Evolutionary conservation across 2,329 filamentous ascomycete genomes (phyloP).

Genomic region (Colletotrichum sp.): DNA sequence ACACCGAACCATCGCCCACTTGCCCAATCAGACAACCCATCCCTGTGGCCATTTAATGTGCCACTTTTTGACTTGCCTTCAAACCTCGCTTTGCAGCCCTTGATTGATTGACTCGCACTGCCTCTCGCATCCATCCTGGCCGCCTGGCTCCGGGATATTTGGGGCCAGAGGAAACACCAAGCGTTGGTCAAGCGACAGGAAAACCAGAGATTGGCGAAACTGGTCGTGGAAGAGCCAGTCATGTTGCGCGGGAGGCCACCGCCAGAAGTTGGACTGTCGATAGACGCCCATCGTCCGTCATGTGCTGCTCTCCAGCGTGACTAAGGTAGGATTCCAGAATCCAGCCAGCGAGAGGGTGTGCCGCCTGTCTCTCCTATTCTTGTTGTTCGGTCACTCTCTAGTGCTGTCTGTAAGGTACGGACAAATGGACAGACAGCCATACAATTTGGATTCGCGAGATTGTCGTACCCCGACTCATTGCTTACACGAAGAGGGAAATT

Average conservation of each 20-base stretch:
- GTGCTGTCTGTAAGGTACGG: neutral
- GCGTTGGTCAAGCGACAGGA: slow-evolving; percentile 1
- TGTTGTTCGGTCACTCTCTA: neutral
- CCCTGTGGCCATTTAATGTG: slow-evolving; percentile 5
- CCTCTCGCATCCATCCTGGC: neutral
- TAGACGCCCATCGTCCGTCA: neutral
- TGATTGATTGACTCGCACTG: slow-evolving; percentile 15
- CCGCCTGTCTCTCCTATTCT: neutral
- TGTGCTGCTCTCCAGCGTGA: neutral
- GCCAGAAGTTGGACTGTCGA: neutral
- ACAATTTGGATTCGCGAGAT: neutral
- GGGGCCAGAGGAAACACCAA: neutral
- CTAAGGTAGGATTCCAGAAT: neutral
- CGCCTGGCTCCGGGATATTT: neutral
- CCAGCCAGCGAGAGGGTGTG: neutral
- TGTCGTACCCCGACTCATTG: neutral
- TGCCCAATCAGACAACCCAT: slow-evolving; percentile 10
- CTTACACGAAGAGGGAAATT: neutral
- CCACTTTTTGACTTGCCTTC: slow-evolving; percentile 7
- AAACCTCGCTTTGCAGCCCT: slow-evolving; percentile 1
- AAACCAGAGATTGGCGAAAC: slow-evolving; percentile 4
- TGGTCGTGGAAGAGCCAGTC: neutral
- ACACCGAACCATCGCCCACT: slow-evolving; percentile 6
- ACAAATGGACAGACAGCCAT: neutral
- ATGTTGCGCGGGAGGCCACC: neutral